These are phyloP conservation scores for Helminthosporium solani DNA, from an alignment of 2,329 filamentous ascomycete species.

Conservation along the genomic window DNA sequence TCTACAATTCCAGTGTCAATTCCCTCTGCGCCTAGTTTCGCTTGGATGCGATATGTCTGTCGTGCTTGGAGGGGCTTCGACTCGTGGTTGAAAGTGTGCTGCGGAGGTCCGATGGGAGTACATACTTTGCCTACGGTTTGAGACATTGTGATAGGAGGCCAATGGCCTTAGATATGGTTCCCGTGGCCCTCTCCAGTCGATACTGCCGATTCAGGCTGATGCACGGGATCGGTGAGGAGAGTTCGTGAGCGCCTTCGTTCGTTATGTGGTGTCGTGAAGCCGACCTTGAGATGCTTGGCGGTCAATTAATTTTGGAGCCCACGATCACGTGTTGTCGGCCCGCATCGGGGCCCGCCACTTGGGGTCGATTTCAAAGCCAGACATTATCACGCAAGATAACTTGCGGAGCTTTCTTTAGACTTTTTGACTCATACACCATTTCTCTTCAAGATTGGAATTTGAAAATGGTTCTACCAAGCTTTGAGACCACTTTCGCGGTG, in stretches of 20 bases:
- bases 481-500: slow-evolving; percentile 88
- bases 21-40: background rate
- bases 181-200: slow-evolving; percentile 1
- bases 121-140: slow-evolving; percentile 75
- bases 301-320: slow-evolving; percentile 8
- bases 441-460: background rate
- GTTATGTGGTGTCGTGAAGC: slow-evolving; percentile 5
- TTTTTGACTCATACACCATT: slow-evolving; percentile 9
- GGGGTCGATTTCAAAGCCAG: slow-evolving; percentile 38
- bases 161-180: slow-evolving; percentile 18
- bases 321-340: slow-evolving; percentile 12
- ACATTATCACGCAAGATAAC: slow-evolving; percentile 1
- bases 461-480: slow-evolving; percentile 36
- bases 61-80: background rate
- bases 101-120: slow-evolving; percentile 23
- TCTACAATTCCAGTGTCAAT: slow-evolving; percentile 55
- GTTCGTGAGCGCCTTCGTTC: slow-evolving; percentile 1
- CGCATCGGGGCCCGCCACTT: slow-evolving; percentile 5
- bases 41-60: background rate
- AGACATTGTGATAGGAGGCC: slow-evolving; percentile 60
- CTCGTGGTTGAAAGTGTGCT: slow-evolving; percentile 2
- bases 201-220: slow-evolving; percentile 1
- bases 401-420: slow-evolving; percentile 7
- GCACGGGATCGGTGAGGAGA: background rate
- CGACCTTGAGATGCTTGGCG: slow-evolving; percentile 13